Evolutionary conservation across 179 eudicot genomes (phyloP).

Genomic region (Drosera spatulata): DNA sequence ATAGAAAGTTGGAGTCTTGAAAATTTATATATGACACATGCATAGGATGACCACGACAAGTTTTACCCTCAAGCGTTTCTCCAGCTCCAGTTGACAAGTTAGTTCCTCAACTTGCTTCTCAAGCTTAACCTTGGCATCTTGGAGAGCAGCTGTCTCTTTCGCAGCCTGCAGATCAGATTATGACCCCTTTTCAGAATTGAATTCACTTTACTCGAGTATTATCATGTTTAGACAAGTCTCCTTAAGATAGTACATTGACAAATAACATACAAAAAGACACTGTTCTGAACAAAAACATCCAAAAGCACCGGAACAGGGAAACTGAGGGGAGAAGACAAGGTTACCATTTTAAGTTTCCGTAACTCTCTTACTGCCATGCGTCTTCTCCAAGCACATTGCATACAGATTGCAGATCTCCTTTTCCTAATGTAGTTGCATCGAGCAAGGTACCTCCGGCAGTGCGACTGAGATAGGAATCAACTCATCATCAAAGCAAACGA

Average conservation of each 20-base stretch:
- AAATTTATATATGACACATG: too few relatives aligned
- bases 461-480: slow-evolving; percentile 34
- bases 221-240: neutral
- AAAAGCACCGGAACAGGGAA: neutral
- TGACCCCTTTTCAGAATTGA: neutral
- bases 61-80: slow-evolving; percentile 66
- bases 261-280: neutral
- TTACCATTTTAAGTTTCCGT: slow-evolving; percentile 58
- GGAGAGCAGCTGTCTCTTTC: slow-evolving; percentile 68
- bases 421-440: slow-evolving; percentile 19
- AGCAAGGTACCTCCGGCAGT: slow-evolving; percentile 38
- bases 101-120: slow-evolving; percentile 79
- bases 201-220: neutral
- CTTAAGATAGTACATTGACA: too few relatives aligned
- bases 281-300: neutral
- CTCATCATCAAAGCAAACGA: neutral
- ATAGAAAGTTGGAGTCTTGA: too few relatives aligned
- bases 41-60: neutral
- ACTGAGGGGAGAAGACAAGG: slow-evolving; percentile 1
- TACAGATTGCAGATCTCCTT: slow-evolving; percentile 52
- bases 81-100: slow-evolving; percentile 42
- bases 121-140: slow-evolving; percentile 62
- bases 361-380: slow-evolving; percentile 57
- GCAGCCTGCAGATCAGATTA: slow-evolving; percentile 44
- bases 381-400: slow-evolving; percentile 66